These are phyloP conservation scores for Eucalyptus rudis DNA, from an alignment of 345 rosid species.

Conservation along the genomic window DNA sequence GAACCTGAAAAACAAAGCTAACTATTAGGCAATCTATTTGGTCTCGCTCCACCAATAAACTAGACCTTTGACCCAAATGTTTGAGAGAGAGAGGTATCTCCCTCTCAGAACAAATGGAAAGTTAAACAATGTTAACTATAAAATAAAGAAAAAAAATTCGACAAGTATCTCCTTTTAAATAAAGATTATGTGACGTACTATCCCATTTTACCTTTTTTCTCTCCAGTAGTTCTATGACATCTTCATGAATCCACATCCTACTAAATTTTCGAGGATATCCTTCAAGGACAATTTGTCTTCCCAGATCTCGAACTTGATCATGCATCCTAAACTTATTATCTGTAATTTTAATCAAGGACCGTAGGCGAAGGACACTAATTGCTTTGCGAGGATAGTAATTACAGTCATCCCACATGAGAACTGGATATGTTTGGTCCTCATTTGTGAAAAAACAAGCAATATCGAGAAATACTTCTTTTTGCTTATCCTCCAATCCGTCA, in stretches of 20 bases:
- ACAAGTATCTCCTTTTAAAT: neutral
- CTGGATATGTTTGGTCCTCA: neutral
- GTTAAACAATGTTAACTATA: neutral
- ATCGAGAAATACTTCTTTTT: neutral
- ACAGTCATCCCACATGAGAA: neutral
- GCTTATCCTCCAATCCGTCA: neutral
- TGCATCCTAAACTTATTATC: neutral
- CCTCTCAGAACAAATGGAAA: neutral
- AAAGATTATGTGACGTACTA: neutral
- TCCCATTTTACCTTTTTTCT: neutral
- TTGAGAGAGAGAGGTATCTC: no score
- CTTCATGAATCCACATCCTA: neutral
- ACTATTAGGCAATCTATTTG: neutral
- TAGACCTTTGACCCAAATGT: no score
- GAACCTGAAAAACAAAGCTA: neutral
- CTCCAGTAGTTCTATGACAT: neutral
- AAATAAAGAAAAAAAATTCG: neutral
- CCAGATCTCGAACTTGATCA: neutral
- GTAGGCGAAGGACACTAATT: neutral
- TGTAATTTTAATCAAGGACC: neutral
- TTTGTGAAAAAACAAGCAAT: neutral
- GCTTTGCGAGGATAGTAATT: fast-evolving
- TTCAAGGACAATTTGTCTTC: neutral
- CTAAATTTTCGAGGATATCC: neutral
- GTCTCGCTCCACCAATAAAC: no score